Percentiles rank a stretch among this genome's conserved stretches.
Evolutionary conservation across 352 stramenopile genomes (phyloP).

Genomic region (Pythium rhizo-oryzae): DNA sequence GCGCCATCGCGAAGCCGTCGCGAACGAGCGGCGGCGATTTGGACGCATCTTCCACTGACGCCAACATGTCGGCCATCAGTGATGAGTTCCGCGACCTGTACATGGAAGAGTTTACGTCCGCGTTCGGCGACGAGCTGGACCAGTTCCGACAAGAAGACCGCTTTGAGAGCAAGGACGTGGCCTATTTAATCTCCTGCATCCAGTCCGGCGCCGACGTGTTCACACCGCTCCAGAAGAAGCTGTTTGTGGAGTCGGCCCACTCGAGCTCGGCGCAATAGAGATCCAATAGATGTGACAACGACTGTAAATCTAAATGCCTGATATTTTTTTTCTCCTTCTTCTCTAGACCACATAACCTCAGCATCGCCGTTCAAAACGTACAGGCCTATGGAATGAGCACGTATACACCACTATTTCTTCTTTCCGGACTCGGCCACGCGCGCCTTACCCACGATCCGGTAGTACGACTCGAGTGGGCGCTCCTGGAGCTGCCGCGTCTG

Average conservation of each 20-base stretch:
- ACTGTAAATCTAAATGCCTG: constrained; percentile 21
- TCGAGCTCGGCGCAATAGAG: constrained; percentile 25
- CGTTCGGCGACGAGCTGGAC: constrained; percentile 85
- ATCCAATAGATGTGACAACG: constrained; percentile 10
- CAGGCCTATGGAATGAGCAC: neutral
- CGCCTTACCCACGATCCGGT: constrained; percentile 64
- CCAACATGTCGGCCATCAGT: constrained; percentile 29
- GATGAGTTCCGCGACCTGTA: constrained; percentile 79
- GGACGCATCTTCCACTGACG: constrained; percentile 34
- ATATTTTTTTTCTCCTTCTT: constrained; percentile 10
- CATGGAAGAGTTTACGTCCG: constrained; percentile 84
- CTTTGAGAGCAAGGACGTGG: constrained; percentile 88
- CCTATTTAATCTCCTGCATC: constrained; percentile 90
- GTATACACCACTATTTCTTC: constrained; percentile 23
- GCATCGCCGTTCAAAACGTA: neutral
- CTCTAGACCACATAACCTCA: neutral
- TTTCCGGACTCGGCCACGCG: constrained; percentile 30
- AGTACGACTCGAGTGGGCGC: constrained; percentile 77
- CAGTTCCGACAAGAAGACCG: constrained; percentile 84
- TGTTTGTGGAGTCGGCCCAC: constrained; percentile 71
- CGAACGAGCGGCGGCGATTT: constrained; percentile 59
- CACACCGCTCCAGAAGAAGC: constrained; percentile 79
- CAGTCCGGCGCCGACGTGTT: constrained; percentile 81
- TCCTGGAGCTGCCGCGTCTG: constrained; percentile 44
- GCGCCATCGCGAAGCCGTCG: constrained; percentile 51